phyloP scores from a whole-genome alignment of 2,329 filamentous ascomycete genomes.

The Metarhizium rileyi region DNA sequence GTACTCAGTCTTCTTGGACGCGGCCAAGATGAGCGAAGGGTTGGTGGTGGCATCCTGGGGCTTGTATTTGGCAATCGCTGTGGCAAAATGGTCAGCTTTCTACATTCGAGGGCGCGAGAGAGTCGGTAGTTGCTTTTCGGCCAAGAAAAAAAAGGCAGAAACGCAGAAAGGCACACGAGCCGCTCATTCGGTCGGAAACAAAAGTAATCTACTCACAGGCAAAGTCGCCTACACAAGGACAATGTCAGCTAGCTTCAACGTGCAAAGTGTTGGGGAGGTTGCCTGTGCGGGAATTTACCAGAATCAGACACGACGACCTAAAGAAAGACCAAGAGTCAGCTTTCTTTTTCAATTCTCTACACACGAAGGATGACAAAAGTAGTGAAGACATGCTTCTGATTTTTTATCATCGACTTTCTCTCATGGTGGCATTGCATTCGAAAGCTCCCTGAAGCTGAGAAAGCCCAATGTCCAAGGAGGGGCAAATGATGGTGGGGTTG shows the following conservation, averaged over 20 bases:
- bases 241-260: constrained; percentile 22
- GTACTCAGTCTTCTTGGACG: constrained; percentile 97
- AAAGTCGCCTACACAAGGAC: constrained; percentile 53
- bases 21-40: constrained; percentile 95
- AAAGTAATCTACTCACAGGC: constrained; percentile 48
- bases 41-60: constrained; percentile 99
- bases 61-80: constrained; percentile 98
- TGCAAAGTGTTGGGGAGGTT: constrained; percentile 1
- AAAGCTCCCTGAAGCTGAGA: too few relatives aligned
- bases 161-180: neutral
- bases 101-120: neutral
- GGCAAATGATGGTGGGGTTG: constrained; percentile 18
- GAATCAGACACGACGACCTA: constrained; percentile 96
- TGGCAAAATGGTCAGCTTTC: constrained; percentile 23
- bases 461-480: too few relatives aligned
- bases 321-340: constrained; percentile 15
- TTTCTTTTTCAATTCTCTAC: constrained; percentile 3
- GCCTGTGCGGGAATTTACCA: constrained; percentile 49
- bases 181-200: neutral
- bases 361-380: neutral
- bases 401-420: neutral
- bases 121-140: neutral
- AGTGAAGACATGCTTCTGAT: neutral
- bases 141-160: neutral
- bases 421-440: too few relatives aligned